Evolutionary conservation across 148 eudicot genomes (phyloP).

Genomic region (Rhododendron molle): DNA sequence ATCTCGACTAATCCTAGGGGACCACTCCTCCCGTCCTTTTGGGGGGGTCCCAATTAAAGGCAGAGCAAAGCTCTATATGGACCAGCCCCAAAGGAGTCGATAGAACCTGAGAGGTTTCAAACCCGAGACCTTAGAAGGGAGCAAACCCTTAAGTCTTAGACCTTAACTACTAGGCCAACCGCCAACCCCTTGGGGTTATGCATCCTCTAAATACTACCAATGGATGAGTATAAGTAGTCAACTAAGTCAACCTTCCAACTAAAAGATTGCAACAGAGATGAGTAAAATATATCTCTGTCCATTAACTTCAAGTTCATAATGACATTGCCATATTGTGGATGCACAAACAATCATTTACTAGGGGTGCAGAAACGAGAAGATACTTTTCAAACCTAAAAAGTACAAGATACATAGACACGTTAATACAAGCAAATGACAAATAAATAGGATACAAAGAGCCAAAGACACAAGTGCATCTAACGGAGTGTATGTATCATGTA

Average conservation of each 20-base stretch:
- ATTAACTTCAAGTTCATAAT: neutral
- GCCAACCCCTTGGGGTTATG: too few species aligned
- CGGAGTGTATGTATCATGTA: neutral
- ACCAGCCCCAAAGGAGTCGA: neutral
- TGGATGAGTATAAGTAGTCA: neutral
- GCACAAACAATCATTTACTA: neutral
- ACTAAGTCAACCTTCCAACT: neutral
- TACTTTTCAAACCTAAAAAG: neutral
- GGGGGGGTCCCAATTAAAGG: too few species aligned
- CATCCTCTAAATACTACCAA: neutral
- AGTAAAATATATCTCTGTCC: neutral
- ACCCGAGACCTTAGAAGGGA: too few species aligned
- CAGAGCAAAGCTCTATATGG: neutral
- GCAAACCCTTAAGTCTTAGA: too few species aligned
- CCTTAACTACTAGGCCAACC: too few species aligned
- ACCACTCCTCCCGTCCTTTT: neutral
- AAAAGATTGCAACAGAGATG: neutral
- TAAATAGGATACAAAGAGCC: neutral
- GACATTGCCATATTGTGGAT: neutral
- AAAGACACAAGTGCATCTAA: neutral
- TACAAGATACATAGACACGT: neutral
- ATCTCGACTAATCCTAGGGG: neutral
- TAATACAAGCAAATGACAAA: neutral
- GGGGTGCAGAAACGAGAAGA: neutral
- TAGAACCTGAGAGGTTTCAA: neutral